Evolutionary conservation across 2,329 filamentous ascomycete species (phyloP), one percentile per base, ranked within the genome.

Genomic region (Claviceps sp.): DNA sequence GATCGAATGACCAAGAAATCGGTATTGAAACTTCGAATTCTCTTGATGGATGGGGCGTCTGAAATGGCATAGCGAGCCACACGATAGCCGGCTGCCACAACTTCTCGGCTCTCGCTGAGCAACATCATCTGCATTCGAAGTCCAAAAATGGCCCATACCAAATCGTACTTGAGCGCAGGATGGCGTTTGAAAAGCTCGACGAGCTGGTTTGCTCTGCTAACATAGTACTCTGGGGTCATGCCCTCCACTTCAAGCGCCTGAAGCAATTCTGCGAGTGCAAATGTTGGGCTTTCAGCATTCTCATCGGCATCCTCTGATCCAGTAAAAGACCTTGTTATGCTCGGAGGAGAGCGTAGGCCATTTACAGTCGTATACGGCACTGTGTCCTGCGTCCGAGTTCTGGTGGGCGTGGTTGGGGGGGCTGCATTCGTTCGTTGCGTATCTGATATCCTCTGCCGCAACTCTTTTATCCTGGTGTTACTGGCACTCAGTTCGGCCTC

Each of bases 111-210:
- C 59, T 96, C 91, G 63, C 91, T 96, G 52, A 98, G 73, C 22
- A 98, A 82, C 88, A 98, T 94, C 59, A 88, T 84, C 68, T 98
- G 93, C 73, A 97, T 90, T 44, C 93, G 81, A 48, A 94, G 70
- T 2, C 94, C 93, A 67, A 98, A 98, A 1, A 95, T 84, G 4
- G 89, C 87, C 93, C 93, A 98, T 1, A 89, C 90, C 48, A 98
- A 72, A 67, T 98, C 94, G 65, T 97, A 96, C 64, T 98, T 98
- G 53, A 98, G 76, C 1, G 88, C 91, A 1, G 89, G 88, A 67
- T 97, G 82, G 50, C 89, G 79, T 66, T 91, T 95, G 70, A 98
- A 95, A n/a, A 98, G 75, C 56, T 94, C 87, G n/a, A 97, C 93
- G 8, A 98, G 75, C 57, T 81, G 87, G 64, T 98, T 98, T 26